phyloP scores from a whole-genome alignment of 2,329 filamentous ascomycete genomes.

The Truncatella angustata region DNA sequence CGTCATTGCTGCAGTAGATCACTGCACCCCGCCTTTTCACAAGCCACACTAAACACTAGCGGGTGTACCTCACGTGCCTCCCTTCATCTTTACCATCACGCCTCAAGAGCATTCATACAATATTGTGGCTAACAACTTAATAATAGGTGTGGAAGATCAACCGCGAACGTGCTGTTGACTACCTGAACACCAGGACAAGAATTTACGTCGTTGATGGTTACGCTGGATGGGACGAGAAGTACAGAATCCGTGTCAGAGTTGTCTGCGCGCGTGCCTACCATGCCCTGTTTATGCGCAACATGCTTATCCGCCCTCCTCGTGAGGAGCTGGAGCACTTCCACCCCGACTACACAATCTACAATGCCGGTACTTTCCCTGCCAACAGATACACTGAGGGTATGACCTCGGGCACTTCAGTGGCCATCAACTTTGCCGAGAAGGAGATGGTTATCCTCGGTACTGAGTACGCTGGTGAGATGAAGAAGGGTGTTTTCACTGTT shows the following conservation, averaged over 20 bases:
- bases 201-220: conserved; percentile 98
- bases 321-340: conserved; percentile 97
- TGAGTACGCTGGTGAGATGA: conserved; percentile 97
- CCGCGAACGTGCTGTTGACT: conserved; percentile 96
- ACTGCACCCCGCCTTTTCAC: conserved; percentile 9
- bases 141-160: conserved; percentile 97
- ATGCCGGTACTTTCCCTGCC: conserved; percentile 95
- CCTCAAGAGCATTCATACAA: background rate
- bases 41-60: background rate
- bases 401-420: conserved; percentile 96
- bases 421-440: conserved; percentile 99
- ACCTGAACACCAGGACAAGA: conserved; percentile 96
- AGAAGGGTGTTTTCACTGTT: conserved; percentile 98
- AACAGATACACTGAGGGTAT: conserved; percentile 98
- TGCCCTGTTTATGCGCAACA: conserved; percentile 99
- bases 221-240: conserved; percentile 97
- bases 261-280: conserved; percentile 99
- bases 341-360: conserved; percentile 99
- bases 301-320: conserved; percentile 91
- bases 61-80: conserved; percentile 3
- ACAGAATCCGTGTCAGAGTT: conserved; percentile 94
- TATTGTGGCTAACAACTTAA: background rate
- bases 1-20: conserved; percentile 6
- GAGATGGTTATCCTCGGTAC: conserved; percentile 99
- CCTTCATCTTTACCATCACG: background rate